A percentile compares a stretch with the other conserved stretches of the same genome.
phyloP scores from a whole-genome alignment of 257 asterid genomes.

The Solanum stenotomum region DNA sequence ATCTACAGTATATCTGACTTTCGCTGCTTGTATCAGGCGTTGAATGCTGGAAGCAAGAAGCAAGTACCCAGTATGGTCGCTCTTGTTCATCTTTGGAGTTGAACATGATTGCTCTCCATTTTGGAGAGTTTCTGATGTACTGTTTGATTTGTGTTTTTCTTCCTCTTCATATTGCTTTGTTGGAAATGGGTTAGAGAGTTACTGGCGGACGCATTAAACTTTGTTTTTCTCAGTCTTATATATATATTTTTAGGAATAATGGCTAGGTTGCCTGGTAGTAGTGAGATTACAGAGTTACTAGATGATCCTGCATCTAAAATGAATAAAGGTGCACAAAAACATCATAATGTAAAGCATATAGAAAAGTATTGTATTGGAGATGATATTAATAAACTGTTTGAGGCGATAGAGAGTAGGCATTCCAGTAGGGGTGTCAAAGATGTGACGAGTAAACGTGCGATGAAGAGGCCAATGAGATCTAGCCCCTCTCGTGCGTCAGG shows the following conservation, averaged over 20 bases:
- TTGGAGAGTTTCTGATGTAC: conserved; percentile 1
- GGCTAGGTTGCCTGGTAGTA: conserved; percentile 24
- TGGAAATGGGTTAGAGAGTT: conserved; percentile 26
- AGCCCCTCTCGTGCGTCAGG: conserved; percentile 38
- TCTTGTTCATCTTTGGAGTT: not conserved
- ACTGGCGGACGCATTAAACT: not conserved
- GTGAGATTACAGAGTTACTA: conserved; percentile 53
- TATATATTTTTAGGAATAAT: conserved; percentile 11
- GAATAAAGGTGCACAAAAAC: conserved; percentile 12
- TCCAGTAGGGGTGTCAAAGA: conserved; percentile 18
- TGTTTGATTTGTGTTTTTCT: not conserved
- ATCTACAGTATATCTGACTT: not conserved
- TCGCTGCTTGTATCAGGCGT: conserved; percentile 9
- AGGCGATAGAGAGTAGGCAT: conserved; percentile 49
- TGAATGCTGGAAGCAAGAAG: not conserved
- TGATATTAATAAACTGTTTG: conserved; percentile 74
- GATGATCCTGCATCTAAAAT: conserved; percentile 15
- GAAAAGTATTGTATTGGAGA: conserved; percentile 31
- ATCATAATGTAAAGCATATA: conserved; percentile 13
- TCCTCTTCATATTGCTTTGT: conserved; percentile 4
- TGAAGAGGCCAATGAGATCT: conserved; percentile 75
- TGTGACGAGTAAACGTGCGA: conserved; percentile 43
- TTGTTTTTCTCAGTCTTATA: not conserved
- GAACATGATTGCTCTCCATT: conserved; percentile 5
- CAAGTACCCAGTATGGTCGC: not conserved